Percentiles rank a stretch among this genome's conserved stretches.
Conservation (phyloP, 306 rosid genomes). For the Geum urbanum region DNA sequence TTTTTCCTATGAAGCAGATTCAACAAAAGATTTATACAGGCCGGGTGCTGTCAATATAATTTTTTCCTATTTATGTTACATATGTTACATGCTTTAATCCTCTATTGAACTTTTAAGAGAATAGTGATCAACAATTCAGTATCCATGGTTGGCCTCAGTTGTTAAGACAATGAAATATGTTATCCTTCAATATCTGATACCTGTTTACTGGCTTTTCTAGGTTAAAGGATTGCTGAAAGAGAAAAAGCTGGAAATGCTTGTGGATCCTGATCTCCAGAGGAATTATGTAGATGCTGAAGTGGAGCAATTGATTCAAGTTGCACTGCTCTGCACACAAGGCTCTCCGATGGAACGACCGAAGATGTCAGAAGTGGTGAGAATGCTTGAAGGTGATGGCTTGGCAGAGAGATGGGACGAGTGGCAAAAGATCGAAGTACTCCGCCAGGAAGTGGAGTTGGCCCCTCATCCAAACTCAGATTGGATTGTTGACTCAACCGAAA, state of each 20-base stretch:
- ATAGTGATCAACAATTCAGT: neutral
- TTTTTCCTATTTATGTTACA: neutral
- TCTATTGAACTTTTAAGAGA: neutral
- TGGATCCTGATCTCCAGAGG: conserved; percentile 88
- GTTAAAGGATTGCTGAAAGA: conserved; percentile 91
- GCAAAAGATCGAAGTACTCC: conserved; percentile 60
- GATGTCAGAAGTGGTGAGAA: conserved; percentile 84
- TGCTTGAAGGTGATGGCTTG: conserved; percentile 99
- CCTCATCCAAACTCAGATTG: conserved; percentile 78
- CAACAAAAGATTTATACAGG: too few species aligned
- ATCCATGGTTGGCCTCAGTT: neutral
- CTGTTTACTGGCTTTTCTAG: conserved; percentile 37
- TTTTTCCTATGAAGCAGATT: too few species aligned
- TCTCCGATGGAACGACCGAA: conserved; percentile 72
- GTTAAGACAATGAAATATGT: neutral
- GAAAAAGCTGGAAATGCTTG: conserved; percentile 86
- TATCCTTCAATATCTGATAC: conserved; percentile 17
- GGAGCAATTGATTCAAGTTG: conserved; percentile 88
- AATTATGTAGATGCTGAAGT: conserved; percentile 78
- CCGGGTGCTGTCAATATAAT: neutral
- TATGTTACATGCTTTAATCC: neutral
- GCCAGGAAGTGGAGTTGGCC: conserved; percentile 57
- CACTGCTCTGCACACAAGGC: conserved; percentile 78
- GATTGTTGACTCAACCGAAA: conserved; percentile 74
- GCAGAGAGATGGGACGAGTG: conserved; percentile 90